Evolutionary conservation across 2,329 filamentous ascomycete species (phyloP).

Genomic region (Diplodia scrobiculata): DNA sequence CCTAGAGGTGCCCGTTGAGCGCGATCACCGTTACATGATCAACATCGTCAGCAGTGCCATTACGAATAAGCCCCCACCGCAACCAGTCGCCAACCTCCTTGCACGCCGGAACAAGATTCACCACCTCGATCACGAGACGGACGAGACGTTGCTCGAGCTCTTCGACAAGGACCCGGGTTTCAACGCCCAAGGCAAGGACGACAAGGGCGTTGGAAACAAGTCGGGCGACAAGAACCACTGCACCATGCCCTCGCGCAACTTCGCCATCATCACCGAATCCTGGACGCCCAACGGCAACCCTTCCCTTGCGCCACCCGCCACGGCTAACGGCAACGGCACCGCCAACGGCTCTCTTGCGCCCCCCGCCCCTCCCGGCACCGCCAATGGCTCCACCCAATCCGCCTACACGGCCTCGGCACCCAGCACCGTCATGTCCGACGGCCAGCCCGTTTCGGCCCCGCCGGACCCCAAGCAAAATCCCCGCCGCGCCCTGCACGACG

Average conservation of each 20-base stretch:
- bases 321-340: constrained; percentile 36
- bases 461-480: constrained; percentile 55
- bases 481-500: constrained; percentile 68
- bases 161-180: constrained; percentile 63
- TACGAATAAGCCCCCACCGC: constrained; percentile 68
- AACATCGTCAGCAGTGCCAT: constrained; percentile 67
- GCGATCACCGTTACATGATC: constrained; percentile 65
- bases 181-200: constrained; percentile 51
- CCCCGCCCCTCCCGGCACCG: constrained; percentile 29
- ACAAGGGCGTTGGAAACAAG: constrained; percentile 53
- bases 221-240: constrained; percentile 75
- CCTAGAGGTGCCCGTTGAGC: constrained; percentile 58
- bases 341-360: constrained; percentile 26
- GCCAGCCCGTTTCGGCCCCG: constrained; percentile 30
- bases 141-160: constrained; percentile 65
- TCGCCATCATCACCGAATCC: constrained; percentile 63
- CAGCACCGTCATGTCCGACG: constrained; percentile 11
- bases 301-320: constrained; percentile 25
- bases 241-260: constrained; percentile 75
- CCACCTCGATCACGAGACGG: constrained; percentile 63
- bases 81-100: constrained; percentile 65
- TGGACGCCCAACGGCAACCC: constrained; percentile 35
- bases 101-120: constrained; percentile 67
- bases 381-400: constrained; percentile 36
- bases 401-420: constrained; percentile 31